A percentile compares a stretch with the other conserved stretches of the same genome.
Conservation (phyloP, 257 asterid species). For the Solanum chilense region DNA sequence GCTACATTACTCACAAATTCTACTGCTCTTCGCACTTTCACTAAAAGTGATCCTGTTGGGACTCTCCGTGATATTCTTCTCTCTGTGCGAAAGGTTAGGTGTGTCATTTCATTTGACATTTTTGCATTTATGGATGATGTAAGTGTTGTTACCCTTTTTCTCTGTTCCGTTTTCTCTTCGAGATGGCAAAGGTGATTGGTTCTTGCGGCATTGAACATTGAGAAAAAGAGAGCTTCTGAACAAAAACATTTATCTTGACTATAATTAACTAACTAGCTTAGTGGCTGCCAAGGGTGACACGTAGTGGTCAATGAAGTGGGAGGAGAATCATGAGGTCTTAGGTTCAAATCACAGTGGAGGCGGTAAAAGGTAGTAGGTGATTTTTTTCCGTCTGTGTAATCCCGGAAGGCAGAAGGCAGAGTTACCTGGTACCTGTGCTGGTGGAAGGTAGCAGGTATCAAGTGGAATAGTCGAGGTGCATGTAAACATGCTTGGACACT, state of each 20-base stretch:
- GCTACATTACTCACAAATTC: conserved; percentile 45
- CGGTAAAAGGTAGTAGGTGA: neutral
- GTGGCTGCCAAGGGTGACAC: neutral
- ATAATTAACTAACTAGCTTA: neutral
- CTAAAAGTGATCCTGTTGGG: conserved; percentile 50
- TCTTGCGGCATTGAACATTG: neutral
- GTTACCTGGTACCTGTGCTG: neutral
- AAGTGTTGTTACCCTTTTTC: neutral
- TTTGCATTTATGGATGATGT: neutral
- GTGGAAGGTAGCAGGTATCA: neutral
- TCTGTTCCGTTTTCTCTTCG: neutral
- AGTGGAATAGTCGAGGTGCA: neutral
- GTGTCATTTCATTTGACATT: conserved; percentile 1
- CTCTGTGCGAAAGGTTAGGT: conserved; percentile 66
- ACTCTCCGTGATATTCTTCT: conserved; percentile 50
- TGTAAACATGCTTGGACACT: neutral
- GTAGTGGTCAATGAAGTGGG: neutral
- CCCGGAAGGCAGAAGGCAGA: neutral
- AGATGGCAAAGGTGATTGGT: neutral
- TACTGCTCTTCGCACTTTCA: conserved; percentile 42
- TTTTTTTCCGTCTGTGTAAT: neutral
- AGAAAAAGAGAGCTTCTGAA: neutral
- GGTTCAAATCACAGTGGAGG: neutral
- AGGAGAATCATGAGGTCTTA: neutral
- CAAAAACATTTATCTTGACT: neutral